Conservation (phyloP, 176 grass and related monocot genomes). For the Triticum monococcum region DNA sequence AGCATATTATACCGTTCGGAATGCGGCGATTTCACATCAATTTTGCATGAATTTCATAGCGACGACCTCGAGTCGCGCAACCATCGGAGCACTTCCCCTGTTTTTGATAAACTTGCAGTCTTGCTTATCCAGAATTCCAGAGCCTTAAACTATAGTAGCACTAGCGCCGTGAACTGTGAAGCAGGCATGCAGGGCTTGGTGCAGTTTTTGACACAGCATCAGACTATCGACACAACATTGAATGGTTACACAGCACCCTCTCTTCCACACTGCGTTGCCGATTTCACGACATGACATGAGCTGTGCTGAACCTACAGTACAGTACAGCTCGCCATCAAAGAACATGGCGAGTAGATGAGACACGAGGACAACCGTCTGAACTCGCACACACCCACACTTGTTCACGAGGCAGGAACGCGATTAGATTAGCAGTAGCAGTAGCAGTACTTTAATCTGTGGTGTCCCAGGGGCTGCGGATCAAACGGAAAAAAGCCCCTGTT, state of each 20-base stretch:
- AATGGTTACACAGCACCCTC: neutral
- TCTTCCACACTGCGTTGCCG: neutral
- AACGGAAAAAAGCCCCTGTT: neutral
- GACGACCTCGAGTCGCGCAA: neutral
- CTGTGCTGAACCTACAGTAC: slow-evolving; percentile 16
- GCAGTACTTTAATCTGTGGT: neutral
- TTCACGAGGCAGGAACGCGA: slow-evolving; percentile 10
- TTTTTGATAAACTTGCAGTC: neutral
- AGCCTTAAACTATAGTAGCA: neutral
- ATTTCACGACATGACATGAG: slow-evolving; percentile 27
- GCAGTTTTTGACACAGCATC: neutral
- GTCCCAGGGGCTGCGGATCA: neutral
- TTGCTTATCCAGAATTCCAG: neutral
- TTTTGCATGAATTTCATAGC: neutral
- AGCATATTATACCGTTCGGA: neutral
- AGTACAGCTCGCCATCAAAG: slow-evolving; percentile 2
- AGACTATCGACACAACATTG: neutral
- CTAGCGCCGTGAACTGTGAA: neutral
- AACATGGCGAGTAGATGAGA: slow-evolving; percentile 2
- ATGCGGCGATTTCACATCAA: neutral
- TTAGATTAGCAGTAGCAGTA: neutral
- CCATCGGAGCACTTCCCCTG: too few species aligned
- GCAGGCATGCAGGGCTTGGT: neutral
- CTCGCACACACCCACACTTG: neutral
- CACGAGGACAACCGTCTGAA: slow-evolving; percentile 30